Evolutionary conservation across 2,329 filamentous ascomycete species (phyloP).

Genomic region (Elsinoe batatas): DNA sequence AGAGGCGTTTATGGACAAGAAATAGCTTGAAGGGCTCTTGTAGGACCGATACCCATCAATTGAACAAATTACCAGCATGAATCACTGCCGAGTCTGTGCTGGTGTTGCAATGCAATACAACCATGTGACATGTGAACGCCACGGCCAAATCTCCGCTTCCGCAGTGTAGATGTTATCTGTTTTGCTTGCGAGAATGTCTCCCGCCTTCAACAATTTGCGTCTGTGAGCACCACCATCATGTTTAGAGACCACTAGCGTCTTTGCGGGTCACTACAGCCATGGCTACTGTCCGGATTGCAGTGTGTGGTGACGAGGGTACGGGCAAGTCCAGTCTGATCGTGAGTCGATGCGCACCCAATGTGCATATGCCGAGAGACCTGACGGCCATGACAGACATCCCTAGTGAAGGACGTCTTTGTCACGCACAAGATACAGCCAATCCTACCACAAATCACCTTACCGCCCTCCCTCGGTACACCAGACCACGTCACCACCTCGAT

Average conservation of each 20-base stretch:
- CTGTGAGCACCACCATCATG: no score
- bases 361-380: not conserved
- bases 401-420: slow-evolving; percentile 96
- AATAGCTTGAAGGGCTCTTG: not conserved
- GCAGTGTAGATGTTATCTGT: no score
- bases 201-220: not conserved
- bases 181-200: not conserved
- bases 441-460: slow-evolving; percentile 88
- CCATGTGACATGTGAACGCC: no score
- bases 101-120: no score
- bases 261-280: not conserved
- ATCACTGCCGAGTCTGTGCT: not conserved
- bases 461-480: slow-evolving; percentile 81
- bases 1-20: not conserved
- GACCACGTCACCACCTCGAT: slow-evolving; percentile 97
- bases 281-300: slow-evolving; percentile 70
- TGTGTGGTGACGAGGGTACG: slow-evolving; percentile 93
- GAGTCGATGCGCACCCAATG: not conserved
- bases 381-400: slow-evolving; percentile 62
- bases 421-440: slow-evolving; percentile 91
- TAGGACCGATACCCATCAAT: slow-evolving; percentile 4
- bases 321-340: slow-evolving; percentile 66
- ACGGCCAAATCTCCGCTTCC: no score
- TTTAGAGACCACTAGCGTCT: not conserved
- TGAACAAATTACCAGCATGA: not conserved